phyloP scores from a whole-genome alignment of 345 rosid genomes.

The Lepidium aucheri region DNA sequence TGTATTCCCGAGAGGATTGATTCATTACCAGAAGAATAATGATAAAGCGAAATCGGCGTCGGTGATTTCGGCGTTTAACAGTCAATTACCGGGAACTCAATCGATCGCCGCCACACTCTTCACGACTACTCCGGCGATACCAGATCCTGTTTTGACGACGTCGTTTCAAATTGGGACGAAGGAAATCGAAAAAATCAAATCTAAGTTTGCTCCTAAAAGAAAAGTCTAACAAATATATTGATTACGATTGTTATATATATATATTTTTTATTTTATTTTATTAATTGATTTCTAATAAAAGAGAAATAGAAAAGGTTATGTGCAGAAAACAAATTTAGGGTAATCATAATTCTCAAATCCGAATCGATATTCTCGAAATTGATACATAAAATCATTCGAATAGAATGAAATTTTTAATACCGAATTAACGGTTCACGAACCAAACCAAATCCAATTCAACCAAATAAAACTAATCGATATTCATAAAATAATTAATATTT shows the following conservation, averaged over 20 bases:
- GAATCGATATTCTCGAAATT: no score
- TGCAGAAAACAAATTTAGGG: no score
- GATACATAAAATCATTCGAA: no score
- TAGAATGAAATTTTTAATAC: no score
- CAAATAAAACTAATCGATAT: no score
- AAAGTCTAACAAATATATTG: conserved; percentile 9
- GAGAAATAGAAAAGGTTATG: neutral
- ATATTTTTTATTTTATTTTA: no score
- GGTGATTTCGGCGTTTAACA: conserved; percentile 48
- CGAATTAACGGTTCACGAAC: no score
- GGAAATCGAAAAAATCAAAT: conserved; percentile 44
- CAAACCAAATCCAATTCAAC: no score
- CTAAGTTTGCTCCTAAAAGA: conserved; percentile 51
- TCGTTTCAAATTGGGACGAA: conserved; percentile 58
- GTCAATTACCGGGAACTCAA: conserved; percentile 65
- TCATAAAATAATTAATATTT: no score
- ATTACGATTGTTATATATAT: neutral
- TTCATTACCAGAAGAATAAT: conserved; percentile 65
- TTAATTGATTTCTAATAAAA: neutral
- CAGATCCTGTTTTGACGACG: conserved; percentile 43
- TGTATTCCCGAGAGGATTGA: conserved; percentile 51
- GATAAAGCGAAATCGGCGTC: conserved; percentile 35
- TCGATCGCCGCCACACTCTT: conserved; percentile 44
- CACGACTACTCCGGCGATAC: conserved; percentile 39
- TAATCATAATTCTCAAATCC: no score